Percentiles rank a stretch among this genome's conserved stretches.
phyloP scores from a whole-genome alignment of 2,329 filamentous ascomycete genomes.

The Penicillium olsonii region DNA sequence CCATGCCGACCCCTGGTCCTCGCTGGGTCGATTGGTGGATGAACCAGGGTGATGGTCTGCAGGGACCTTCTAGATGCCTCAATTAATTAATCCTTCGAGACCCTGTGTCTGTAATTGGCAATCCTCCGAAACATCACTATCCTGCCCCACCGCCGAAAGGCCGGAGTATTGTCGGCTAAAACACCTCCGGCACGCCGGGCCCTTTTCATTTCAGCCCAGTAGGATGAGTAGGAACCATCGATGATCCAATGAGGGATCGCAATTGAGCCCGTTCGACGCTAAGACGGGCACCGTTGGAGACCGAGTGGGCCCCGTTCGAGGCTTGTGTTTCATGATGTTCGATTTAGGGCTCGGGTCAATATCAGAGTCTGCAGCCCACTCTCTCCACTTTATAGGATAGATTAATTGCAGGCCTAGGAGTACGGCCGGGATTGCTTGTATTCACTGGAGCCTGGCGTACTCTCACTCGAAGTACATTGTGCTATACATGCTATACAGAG shows the following conservation, averaged over 20 bases:
- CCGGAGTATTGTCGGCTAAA: conserved; percentile 7
- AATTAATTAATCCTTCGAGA: background rate
- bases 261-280: background rate
- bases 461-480: too few relatives aligned
- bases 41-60: background rate
- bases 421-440: too few relatives aligned
- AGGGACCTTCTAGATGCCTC: background rate
- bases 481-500: too few relatives aligned
- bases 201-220: background rate
- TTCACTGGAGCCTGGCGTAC: too few relatives aligned
- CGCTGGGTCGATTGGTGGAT: background rate
- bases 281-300: background rate
- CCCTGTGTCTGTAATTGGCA: background rate
- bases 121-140: conserved; percentile 2
- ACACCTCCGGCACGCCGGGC: background rate
- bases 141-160: background rate
- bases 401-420: background rate
- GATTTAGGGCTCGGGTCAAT: background rate
- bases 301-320: background rate
- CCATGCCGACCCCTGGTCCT: background rate
- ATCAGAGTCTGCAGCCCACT: background rate
- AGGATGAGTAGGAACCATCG: background rate
- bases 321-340: conserved; percentile 7
- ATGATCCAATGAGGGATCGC: background rate
- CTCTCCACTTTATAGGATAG: background rate